Base-by-base conservation (phyloP, 495 filamentous ascomycete species). In the Penicillium diatomitis region DNA sequence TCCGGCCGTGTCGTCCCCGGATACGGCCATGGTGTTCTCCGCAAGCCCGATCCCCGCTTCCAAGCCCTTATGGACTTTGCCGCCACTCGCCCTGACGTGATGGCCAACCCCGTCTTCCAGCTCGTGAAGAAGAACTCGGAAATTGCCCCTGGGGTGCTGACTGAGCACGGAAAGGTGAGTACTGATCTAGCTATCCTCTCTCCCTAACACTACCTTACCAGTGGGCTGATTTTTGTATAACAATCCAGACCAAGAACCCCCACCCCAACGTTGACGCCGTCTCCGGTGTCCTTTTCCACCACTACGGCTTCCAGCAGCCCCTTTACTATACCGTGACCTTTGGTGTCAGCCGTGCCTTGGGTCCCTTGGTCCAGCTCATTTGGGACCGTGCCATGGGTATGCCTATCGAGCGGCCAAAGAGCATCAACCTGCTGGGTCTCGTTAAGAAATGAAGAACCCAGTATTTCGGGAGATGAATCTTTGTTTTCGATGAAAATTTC, bases 391-490 rank as follows among this genome's bases (percentile, higher is more conserved):
- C 89, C 10, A 68, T 98, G 48, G 92, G 92, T 28, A 70, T 97
- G 58, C 92, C 92, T n/a, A 98, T 98, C 66, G 92, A 98, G 81
- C 72, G 92, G 55, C 91, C 91, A 36, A 98, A 98, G 83, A 95
- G 88, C 69, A 91, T 96, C 64, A 88, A 95, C 71, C 73, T 98
- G 51, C 70, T 85, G 63, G 90, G 90, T 9, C 66, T 96, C 50
- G 59, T 95, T 53, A 83, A 84, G 66, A 68, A 68, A 60, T 72
- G 63, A 53, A 5, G 38, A 33, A 4, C 38, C 11, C 47, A 31
- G 28, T 38, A 4, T 11, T n/a, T 12, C 3, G 9, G 11, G 20
- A 35, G 33, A 32, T 37, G 37, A 34, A 49, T 8, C 12, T 12
- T n/a, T 8, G 41, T 34, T 41, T 28, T 41, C 38, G 47, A 47